phyloP scores from a whole-genome alignment of 768 basidiomycete genomes.

The Mycena metata region DNA sequence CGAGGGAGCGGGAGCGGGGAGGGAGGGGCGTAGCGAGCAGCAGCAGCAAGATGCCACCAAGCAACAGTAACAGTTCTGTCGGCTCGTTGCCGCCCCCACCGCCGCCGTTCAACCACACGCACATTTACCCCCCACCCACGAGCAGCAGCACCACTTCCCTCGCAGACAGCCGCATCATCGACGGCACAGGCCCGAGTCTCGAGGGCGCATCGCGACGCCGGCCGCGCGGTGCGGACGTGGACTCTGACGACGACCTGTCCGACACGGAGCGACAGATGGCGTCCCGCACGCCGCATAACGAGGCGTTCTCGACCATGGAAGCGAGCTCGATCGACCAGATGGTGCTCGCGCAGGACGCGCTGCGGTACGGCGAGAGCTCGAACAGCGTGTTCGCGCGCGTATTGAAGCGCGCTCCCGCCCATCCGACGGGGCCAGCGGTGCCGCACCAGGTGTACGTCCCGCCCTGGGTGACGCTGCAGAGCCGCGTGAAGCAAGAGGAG shows the following conservation, averaged over 20 bases:
- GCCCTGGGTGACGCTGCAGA: slow-evolving; percentile 77
- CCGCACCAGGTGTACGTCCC: slow-evolving; percentile 49
- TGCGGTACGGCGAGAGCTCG: slow-evolving; percentile 25
- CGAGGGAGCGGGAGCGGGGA: slow-evolving; percentile 29
- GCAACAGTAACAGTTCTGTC: slow-evolving; percentile 43
- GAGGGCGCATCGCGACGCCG: slow-evolving; percentile 44
- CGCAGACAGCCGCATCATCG: neutral
- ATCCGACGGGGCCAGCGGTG: slow-evolving; percentile 7
- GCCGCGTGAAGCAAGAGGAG: slow-evolving; percentile 76
- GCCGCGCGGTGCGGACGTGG: slow-evolving; percentile 34
- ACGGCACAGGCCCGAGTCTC: neutral
- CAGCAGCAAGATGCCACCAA: slow-evolving; percentile 44
- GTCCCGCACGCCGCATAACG: slow-evolving; percentile 75
- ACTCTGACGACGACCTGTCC: slow-evolving; percentile 38
- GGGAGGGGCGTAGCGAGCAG: slow-evolving; percentile 44
- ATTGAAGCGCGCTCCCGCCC: slow-evolving; percentile 16
- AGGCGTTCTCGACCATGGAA: slow-evolving; percentile 72
- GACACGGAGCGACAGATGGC: slow-evolving; percentile 35
- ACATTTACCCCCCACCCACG: slow-evolving; percentile 25
- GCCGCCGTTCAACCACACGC: too few relatives aligned
- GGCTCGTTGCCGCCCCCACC: slow-evolving; percentile 40
- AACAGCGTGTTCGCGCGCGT: slow-evolving; percentile 34
- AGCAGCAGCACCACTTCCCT: slow-evolving; percentile 21
- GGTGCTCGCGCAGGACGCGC: slow-evolving; percentile 47
- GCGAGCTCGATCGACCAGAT: slow-evolving; percentile 64